phyloP scores from a whole-genome alignment of 1,139 yeast species.

The Geotrichum restrictum region DNA sequence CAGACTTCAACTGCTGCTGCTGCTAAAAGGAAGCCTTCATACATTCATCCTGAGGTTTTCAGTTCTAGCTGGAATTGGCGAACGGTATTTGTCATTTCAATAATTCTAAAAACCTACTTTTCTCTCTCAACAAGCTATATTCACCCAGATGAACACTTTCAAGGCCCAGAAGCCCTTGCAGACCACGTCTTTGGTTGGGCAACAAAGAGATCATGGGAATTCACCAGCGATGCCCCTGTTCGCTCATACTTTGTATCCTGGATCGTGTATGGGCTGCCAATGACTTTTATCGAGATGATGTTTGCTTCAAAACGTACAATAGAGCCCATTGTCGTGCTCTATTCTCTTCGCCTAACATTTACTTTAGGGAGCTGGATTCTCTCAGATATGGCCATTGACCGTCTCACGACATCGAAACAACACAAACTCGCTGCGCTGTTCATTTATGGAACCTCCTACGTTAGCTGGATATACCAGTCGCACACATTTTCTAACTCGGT shows the following conservation, averaged over 20 bases:
- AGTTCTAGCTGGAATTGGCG: constrained; percentile 31
- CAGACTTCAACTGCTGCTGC: constrained; percentile 3
- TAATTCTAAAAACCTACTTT: constrained; percentile 52
- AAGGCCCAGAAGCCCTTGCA: constrained; percentile 71
- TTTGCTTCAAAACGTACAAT: constrained; percentile 26
- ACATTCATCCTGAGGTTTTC: constrained; percentile 20
- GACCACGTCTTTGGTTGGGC: constrained; percentile 47
- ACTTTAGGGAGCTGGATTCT: constrained; percentile 56
- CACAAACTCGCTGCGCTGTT: constrained; percentile 63
- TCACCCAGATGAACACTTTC: constrained; percentile 98
- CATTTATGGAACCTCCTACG: constrained; percentile 70
- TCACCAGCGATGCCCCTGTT: constrained; percentile 53
- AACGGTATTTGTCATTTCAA: constrained; percentile 33
- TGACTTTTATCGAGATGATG: constrained; percentile 37
- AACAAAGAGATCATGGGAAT: constrained; percentile 82
- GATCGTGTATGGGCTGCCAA: constrained; percentile 61
- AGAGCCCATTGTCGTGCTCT: constrained; percentile 47
- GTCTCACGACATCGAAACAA: constrained; percentile 54
- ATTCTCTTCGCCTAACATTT: constrained; percentile 55
- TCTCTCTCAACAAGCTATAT: constrained; percentile 76
- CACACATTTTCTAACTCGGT: constrained; percentile 86
- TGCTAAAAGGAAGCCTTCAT: neutral
- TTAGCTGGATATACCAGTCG: constrained; percentile 74
- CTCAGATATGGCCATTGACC: constrained; percentile 47
- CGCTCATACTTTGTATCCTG: constrained; percentile 72